These are phyloP conservation scores for Acanthamoeba comandoni DNA, from an alignment of 208 protist species.

Conservation along the genomic window DNA sequence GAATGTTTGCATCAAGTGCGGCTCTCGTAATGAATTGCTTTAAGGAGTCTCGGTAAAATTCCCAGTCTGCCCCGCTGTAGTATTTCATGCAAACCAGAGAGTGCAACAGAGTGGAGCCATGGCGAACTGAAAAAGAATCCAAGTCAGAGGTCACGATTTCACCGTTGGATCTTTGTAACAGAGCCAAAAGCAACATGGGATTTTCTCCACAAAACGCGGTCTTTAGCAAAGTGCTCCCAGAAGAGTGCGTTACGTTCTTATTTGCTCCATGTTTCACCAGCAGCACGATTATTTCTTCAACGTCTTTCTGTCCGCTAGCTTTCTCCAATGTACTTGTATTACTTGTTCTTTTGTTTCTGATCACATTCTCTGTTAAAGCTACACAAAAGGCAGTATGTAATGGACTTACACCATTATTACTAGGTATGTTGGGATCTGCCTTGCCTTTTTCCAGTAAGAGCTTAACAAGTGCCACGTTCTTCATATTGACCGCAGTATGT, in stretches of 20 bases:
- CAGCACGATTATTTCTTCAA: slow-evolving; percentile 17
- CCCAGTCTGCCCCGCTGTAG: background rate
- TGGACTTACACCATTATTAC: background rate
- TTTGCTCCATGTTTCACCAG: background rate
- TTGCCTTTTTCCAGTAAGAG: slow-evolving; percentile 26
- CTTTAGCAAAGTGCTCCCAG: background rate
- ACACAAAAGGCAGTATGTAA: slow-evolving; percentile 49
- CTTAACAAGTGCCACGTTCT: slow-evolving; percentile 33
- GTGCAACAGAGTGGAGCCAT: too few relatives aligned
- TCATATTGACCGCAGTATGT: slow-evolving; percentile 50
- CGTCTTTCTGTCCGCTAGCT: background rate
- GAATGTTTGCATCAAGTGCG: slow-evolving; percentile 18
- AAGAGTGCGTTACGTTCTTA: background rate
- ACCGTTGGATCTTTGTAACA: background rate
- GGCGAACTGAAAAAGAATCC: too few relatives aligned
- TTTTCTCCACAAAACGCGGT: slow-evolving; percentile 52
- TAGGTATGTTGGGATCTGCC: slow-evolving; percentile 52
- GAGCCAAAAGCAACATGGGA: background rate
- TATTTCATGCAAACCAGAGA: slow-evolving; percentile 27
- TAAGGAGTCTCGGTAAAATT: background rate
- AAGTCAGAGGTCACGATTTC: background rate
- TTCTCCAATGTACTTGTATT: background rate
- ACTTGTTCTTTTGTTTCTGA: background rate
- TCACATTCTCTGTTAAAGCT: background rate
- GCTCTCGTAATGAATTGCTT: background rate